Evolutionary conservation across 1,284 basidiomycete genomes (phyloP).

Genomic region (Hymenochaete sp.): DNA sequence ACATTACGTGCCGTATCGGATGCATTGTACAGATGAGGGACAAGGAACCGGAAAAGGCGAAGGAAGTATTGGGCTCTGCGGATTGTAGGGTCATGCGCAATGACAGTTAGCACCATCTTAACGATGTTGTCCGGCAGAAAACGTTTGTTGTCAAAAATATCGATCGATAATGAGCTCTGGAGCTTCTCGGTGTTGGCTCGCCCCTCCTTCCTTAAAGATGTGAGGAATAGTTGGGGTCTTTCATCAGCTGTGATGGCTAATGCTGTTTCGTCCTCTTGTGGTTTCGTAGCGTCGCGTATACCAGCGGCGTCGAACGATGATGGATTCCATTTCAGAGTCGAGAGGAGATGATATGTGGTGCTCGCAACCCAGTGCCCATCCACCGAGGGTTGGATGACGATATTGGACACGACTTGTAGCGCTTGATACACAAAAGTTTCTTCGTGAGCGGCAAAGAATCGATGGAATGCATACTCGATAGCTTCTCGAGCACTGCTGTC

Average conservation of each 20-base stretch:
- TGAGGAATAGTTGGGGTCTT: conserved; percentile 54
- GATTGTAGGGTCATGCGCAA: conserved; percentile 65
- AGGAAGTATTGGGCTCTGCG: conserved; percentile 63
- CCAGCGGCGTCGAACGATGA: conserved; percentile 51
- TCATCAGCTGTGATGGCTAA: conserved; percentile 62
- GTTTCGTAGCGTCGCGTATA: conserved; percentile 55
- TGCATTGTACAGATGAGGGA: conserved; percentile 50
- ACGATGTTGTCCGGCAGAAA: conserved; percentile 63
- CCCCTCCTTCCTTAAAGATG: conserved; percentile 40
- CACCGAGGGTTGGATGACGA: conserved; percentile 41
- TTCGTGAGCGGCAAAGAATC: conserved; percentile 69
- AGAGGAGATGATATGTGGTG: conserved; percentile 46
- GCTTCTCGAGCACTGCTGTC: conserved; percentile 51
- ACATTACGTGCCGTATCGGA: conserved; percentile 43
- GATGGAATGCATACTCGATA: conserved; percentile 63
- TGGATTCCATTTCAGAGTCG: conserved; percentile 39
- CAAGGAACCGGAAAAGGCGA: conserved; percentile 48
- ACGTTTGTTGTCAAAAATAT: conserved; percentile 52
- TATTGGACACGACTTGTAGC: conserved; percentile 52
- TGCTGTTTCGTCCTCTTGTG: conserved; percentile 65
- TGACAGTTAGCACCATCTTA: conserved; percentile 68
- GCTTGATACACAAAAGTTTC: conserved; percentile 73
- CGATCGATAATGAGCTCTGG: conserved; percentile 40
- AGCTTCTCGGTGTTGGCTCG: conserved; percentile 28
- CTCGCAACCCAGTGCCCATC: conserved; percentile 38